These are phyloP conservation scores for Dryadomyces quercus-mongolicae DNA, from an alignment of 2,329 filamentous ascomycete genomes.

Conservation along the genomic window DNA sequence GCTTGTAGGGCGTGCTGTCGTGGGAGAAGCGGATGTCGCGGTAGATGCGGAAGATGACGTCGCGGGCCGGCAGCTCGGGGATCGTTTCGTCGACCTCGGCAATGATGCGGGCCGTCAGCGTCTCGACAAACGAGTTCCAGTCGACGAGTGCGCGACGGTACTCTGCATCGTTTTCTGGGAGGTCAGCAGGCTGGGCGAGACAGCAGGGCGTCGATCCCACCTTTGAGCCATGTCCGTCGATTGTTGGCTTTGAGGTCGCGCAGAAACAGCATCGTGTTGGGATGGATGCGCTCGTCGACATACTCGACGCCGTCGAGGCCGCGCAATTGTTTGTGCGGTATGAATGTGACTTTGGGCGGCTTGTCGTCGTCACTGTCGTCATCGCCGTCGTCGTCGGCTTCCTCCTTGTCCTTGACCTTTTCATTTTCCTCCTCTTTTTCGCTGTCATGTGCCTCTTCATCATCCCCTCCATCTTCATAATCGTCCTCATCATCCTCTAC, in stretches of 20 bases:
- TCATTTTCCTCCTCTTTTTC: conserved; percentile 17
- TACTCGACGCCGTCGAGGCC: conserved; percentile 33
- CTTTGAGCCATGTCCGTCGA: conserved; percentile 44
- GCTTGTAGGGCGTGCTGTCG: conserved; percentile 76
- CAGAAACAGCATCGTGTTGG: conserved; percentile 46
- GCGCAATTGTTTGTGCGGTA: conserved; percentile 27
- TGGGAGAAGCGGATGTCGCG: conserved; percentile 76
- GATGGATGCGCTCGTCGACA: conserved; percentile 38
- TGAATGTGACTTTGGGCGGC: conserved; percentile 25
- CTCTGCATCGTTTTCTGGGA: conserved; percentile 62
- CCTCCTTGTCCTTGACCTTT: conserved; percentile 20
- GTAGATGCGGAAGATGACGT: conserved; percentile 80
- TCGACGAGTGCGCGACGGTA: conserved; percentile 69
- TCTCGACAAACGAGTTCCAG: conserved; percentile 68
- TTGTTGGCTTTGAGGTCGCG: conserved; percentile 49
- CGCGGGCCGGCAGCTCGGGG: conserved; percentile 75
- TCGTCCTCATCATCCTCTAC: conserved; percentile 13
- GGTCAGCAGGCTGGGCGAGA: too few species aligned
- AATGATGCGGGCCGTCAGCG: conserved; percentile 56
- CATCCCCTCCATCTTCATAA: conserved; percentile 12
- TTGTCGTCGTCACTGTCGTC: conserved; percentile 23
- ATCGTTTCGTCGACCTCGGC: conserved; percentile 62
- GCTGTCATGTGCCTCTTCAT: conserved; percentile 9
- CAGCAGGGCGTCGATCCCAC: too few species aligned
- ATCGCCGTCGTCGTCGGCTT: conserved; percentile 24